Evolutionary conservation across 192 early-diverging fungal genomes (phyloP).

Genomic region (Fimicolochytrium jonesii): DNA sequence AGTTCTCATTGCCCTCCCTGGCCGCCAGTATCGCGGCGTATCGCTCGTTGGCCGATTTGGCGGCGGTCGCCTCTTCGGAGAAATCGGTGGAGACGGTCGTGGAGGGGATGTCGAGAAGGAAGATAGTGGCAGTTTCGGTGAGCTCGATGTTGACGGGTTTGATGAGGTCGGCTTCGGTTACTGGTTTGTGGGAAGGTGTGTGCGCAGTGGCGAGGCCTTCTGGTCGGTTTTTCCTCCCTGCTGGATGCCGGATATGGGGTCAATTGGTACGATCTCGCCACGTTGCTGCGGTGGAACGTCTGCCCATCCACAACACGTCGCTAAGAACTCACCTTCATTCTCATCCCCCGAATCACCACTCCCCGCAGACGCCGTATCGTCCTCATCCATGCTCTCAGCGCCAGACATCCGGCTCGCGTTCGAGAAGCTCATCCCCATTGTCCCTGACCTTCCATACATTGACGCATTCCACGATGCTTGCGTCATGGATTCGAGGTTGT

Average conservation of each 20-base stretch:
- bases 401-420: slow-evolving; percentile 28
- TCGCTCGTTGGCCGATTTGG: slow-evolving; percentile 44
- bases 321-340: neutral
- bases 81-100: slow-evolving; percentile 42
- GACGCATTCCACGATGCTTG: slow-evolving; percentile 39
- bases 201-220: neutral
- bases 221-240: too few species aligned
- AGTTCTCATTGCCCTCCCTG: slow-evolving; percentile 51
- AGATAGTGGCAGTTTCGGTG: slow-evolving; percentile 47
- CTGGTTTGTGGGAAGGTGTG: slow-evolving; percentile 5
- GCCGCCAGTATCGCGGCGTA: slow-evolving; percentile 47
- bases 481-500: slow-evolving; percentile 47
- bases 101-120: slow-evolving; percentile 41
- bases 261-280: neutral
- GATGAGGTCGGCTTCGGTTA: slow-evolving; percentile 29
- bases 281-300: neutral
- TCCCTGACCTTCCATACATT: slow-evolving; percentile 26
- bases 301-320: neutral
- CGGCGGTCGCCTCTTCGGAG: slow-evolving; percentile 34
- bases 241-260: neutral
- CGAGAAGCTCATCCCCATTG: slow-evolving; percentile 26
- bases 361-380: slow-evolving; percentile 23
- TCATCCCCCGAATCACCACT: slow-evolving; percentile 27
- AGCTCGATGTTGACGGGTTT: slow-evolving; percentile 38
- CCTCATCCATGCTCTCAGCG: slow-evolving; percentile 29